Base-by-base conservation (phyloP, 495 filamentous ascomycete species). In the Aspergillus mulundensis region DNA sequence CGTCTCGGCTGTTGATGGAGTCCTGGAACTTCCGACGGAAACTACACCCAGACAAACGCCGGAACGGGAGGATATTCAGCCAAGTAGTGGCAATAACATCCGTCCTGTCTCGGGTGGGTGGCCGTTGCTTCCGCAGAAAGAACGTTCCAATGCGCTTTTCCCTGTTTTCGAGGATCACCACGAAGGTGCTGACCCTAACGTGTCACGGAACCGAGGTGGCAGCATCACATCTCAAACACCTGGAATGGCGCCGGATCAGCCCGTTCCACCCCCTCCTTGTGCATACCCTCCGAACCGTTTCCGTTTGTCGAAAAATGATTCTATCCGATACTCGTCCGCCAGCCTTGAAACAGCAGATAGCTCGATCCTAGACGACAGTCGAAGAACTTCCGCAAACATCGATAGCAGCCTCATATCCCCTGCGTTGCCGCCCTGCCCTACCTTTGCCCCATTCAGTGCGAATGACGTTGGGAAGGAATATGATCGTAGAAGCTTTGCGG, bases 341-440 rank as follows among this genome's bases (percentile, higher is more conserved):
- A 80, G 77, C 50, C 53, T 78, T 1, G 71, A 77, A 49, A 80
- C 76, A 7, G 76, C 71, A 1, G 70, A 78, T 53, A 81, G 77
- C 53, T 78, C 77, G 1, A 76, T 80, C 39, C 56, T 81, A n/a
- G 71, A 78, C 14, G 77, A 75, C 28, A 64, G 63, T 30, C 50
- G 58, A 45, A 59, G 65, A 32, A 66, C 59, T 8, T 67, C 66
- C 7, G 56, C 60, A 14, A 70, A 66, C 0, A 48, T 57, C 11
- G 69, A 74, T 20, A 62, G 61, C 15, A 66, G 70, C 0, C 57
- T 74, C 3, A 64, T 59, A 25, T 73, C 73, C 1, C 72, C 73
- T 2, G 60, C 56, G 11, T 59, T 72, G 34, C 66, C 73, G 5
- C 71, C 73, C 8, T 72, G 70, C 54, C 72, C 69, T 15, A 72